A percentile compares a stretch with the other conserved stretches of the same genome.
These are phyloP conservation scores for Scorias spongiosa DNA, from an alignment of 2,329 filamentous ascomycete species.

Conservation along the genomic window DNA sequence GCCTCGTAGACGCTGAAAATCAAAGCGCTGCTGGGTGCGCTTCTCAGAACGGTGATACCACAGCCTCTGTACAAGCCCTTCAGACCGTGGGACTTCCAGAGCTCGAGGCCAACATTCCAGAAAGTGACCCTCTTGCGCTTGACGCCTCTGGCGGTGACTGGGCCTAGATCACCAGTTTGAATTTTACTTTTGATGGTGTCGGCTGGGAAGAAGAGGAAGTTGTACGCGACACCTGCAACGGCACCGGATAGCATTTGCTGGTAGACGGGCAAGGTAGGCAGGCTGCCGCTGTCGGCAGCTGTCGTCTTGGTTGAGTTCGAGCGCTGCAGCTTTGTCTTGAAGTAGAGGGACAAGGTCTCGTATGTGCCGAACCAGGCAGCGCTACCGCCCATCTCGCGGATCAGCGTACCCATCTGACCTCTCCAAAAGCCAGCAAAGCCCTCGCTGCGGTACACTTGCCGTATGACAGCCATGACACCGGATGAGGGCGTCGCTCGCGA, in stretches of 20 bases:
- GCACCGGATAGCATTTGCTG: conserved; percentile 82
- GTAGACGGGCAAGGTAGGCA: conserved; percentile 55
- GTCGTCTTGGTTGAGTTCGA: conserved; percentile 22
- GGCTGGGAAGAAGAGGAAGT: conserved; percentile 92
- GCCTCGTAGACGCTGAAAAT: conserved; percentile 95
- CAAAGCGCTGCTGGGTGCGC: conserved; percentile 90
- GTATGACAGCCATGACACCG: conserved; percentile 53
- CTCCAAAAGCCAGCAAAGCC: conserved; percentile 85
- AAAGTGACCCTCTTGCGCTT: conserved; percentile 46
- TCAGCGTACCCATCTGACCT: conserved; percentile 81
- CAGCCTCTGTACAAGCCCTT: conserved; percentile 85
- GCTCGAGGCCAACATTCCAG: conserved; percentile 48
- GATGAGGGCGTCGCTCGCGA: conserved; percentile 5
- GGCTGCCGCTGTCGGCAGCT: conserved; percentile 13
- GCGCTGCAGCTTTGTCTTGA: conserved; percentile 36
- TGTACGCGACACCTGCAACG: conserved; percentile 81
- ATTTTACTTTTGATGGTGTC: conserved; percentile 96
- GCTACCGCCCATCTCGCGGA: conserved; percentile 83
- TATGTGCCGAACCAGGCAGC: conserved; percentile 93
- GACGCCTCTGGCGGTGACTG: conserved; percentile 32
- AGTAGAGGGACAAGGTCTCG: conserved; percentile 59
- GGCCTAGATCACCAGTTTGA: conserved; percentile 57
- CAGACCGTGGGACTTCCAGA: conserved; percentile 75
- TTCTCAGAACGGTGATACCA: conserved; percentile 76
- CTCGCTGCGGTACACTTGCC: conserved; percentile 65